phyloP scores from a whole-genome alignment of 2,329 filamentous ascomycete genomes.

The Cladosporium halotolerans region DNA sequence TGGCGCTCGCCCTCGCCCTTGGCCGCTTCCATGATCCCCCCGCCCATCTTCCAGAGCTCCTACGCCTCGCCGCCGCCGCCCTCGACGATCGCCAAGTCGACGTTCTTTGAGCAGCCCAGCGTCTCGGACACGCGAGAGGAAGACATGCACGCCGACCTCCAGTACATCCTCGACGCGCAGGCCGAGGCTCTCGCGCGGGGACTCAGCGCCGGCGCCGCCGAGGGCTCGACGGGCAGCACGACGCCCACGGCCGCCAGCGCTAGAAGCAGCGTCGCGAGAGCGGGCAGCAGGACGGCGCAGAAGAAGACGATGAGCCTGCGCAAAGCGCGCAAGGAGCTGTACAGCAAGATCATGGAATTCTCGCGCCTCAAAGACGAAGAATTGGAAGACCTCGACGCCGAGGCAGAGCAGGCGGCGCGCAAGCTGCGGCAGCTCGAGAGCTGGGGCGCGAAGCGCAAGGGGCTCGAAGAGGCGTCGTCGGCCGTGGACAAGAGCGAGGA shows the following conservation, averaged over 20 bases:
- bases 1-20: slow-evolving; percentile 30
- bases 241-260: slow-evolving; percentile 41
- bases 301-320: slow-evolving; percentile 48
- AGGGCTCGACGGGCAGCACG: slow-evolving; percentile 43
- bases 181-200: slow-evolving; percentile 51
- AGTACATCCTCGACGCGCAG: slow-evolving; percentile 55
- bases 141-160: slow-evolving; percentile 52
- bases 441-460: slow-evolving; percentile 52
- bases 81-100: slow-evolving; percentile 26
- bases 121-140: slow-evolving; percentile 37
- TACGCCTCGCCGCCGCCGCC: slow-evolving; percentile 14
- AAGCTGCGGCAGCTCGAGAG: slow-evolving; percentile 54
- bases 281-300: slow-evolving; percentile 46
- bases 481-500: slow-evolving; percentile 51
- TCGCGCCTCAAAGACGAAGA: slow-evolving; percentile 64
- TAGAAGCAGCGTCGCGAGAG: slow-evolving; percentile 23
- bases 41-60: slow-evolving; percentile 30
- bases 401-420: slow-evolving; percentile 51
- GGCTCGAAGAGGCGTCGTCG: slow-evolving; percentile 50
- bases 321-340: slow-evolving; percentile 59
- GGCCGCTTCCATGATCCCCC: slow-evolving; percentile 30
- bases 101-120: slow-evolving; percentile 41
- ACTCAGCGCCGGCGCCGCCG: slow-evolving; percentile 36
- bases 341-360: slow-evolving; percentile 57
- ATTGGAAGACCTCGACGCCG: slow-evolving; percentile 52